A percentile compares a stretch with the other conserved stretches of the same genome.
Evolutionary conservation across 352 stramenopile species (phyloP).

Genomic region (Phytophthora citrophthora): DNA sequence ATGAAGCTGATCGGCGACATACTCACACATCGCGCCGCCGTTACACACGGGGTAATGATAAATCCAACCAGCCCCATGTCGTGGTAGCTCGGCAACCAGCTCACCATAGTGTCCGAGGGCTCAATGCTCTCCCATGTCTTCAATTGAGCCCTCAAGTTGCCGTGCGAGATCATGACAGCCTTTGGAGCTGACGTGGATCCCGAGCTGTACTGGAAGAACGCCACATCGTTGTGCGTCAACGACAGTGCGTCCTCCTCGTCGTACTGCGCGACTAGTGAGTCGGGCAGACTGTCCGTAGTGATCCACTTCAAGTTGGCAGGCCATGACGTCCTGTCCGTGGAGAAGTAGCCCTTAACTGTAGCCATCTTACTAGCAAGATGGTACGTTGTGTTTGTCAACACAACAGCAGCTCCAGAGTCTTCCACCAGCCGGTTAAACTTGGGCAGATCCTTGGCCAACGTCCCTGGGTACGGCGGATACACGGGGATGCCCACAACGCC

Average conservation of each 20-base stretch:
- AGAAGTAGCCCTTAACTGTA: constrained; percentile 82
- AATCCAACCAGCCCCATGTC: constrained; percentile 89
- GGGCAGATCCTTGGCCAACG: constrained; percentile 74
- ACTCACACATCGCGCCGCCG: constrained; percentile 65
- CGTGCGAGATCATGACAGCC: constrained; percentile 86
- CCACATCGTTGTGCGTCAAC: constrained; percentile 60
- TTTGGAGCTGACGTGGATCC: constrained; percentile 84
- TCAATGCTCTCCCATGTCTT: constrained; percentile 80
- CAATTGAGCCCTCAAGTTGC: constrained; percentile 74
- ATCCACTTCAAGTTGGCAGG: constrained; percentile 74
- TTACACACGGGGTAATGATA: constrained; percentile 72
- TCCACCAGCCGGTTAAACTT: constrained; percentile 83
- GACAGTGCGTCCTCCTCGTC: constrained; percentile 48
- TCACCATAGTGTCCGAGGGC: constrained; percentile 70
- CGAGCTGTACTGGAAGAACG: constrained; percentile 89
- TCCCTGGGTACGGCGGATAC: constrained; percentile 79
- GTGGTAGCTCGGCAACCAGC: constrained; percentile 84
- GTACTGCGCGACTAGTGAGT: constrained; percentile 60
- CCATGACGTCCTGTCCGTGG: constrained; percentile 61
- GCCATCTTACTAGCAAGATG: constrained; percentile 82
- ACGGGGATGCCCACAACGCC: constrained; percentile 74
- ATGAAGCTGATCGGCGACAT: constrained; percentile 90
- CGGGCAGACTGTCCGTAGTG: constrained; percentile 65
- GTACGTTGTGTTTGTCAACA: constrained; percentile 82
- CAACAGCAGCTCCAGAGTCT: constrained; percentile 66